Base-by-base conservation (phyloP, 139 green algal genomes). In the Asterochloris erici region DNA sequence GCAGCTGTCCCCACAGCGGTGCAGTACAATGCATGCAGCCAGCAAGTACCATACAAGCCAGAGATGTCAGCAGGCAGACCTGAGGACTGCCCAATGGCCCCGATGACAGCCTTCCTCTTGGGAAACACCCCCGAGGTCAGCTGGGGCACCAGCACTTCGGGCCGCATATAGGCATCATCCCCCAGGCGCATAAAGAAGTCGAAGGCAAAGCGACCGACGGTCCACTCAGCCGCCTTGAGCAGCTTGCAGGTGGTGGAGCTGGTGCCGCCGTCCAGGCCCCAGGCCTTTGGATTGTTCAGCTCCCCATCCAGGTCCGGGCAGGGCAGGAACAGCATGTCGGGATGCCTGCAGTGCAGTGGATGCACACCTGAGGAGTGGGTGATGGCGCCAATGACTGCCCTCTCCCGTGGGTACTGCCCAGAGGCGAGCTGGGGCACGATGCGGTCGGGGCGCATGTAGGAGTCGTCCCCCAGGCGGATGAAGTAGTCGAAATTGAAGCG, bases 401-500 rank as follows among this genome's bases (percentile, higher is more conserved):
- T 54, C 38, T 54, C 38, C 6, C 38, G 2, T 54, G 38, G 38
- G 38, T 54, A 54, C 38, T 47, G 10, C 68, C 26, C 29, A 14
- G 14, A 23, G 2, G 54, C 14, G 10, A 79, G 54, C 54, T 69
- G n/a, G 47, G 23, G 12, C 9, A 69, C 28, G 21, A 79, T 69
- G 0, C 23, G 29, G 54, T 79, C 75, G 21, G 68, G 28, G 10
- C 75, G 75, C 12, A 79, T 27, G 21, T 79, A 79, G 54, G 54
- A 69, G 54, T 79, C 75, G 54, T 79, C 75, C 9, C 75, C 75
- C 54, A 79, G 75, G 4, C 75, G 54, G 21, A 79, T 69, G 54
- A 79, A 79, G 19, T 79, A 79, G 24, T 79, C 54, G 14, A 79
- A 79, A 23, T 79, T 24, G 47, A 79, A 79, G 17, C 68, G 60